Evolutionary conservation across 192 early-diverging fungal genomes (phyloP), one percentile per base, ranked within the genome.

Genomic region (Linnemannia schmuckeri): DNA sequence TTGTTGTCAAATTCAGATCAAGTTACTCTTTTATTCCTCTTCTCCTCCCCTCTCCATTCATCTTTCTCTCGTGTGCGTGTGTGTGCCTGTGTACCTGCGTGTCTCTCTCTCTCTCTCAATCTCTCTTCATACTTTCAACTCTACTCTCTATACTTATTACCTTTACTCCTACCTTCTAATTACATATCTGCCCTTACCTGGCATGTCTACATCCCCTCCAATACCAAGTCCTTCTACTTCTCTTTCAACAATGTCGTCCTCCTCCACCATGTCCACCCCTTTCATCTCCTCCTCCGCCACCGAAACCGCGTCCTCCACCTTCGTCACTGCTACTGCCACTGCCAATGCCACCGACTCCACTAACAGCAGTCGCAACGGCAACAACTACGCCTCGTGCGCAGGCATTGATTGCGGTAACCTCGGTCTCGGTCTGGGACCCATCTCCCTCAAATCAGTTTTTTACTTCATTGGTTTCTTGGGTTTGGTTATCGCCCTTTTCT

Each of bases 391-490:
- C 27, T 66, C 61, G 61, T 66, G 61, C 61, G 9, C 61, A 33
- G 61, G 61, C 9, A 66, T 66, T 9, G 44, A 75, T 40, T 35
- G 44, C 37, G 33, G 35, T 9, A 8, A n/a, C 30, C 20, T 22
- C 22, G 57, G 46, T 35, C 33, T n/a, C 44, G 41, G 44, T 13
- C 41, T 70, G 2, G 44, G 46, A 8, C 30, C 41, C 6, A 57
- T 72, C 47, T 54, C 85, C 17, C 38, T 87, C 3, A 55, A 66
- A 46, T 70, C 70, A 0, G 72, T 81, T 17, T 78, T 87, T 24
- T 87, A 81, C 49, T 52, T 81, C 49, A 54, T 87, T 24, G 85
- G 70, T 27, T 81, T 78, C 38, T 15, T 87, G 10, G 79, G 66
- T 1, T 6, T 87, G 33, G 37, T 78, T 33, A 57, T 87, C 2